Evolutionary conservation across 345 rosid genomes (phyloP), one percentile per base, ranked within the genome.

Genomic region (Boechera stricta): DNA sequence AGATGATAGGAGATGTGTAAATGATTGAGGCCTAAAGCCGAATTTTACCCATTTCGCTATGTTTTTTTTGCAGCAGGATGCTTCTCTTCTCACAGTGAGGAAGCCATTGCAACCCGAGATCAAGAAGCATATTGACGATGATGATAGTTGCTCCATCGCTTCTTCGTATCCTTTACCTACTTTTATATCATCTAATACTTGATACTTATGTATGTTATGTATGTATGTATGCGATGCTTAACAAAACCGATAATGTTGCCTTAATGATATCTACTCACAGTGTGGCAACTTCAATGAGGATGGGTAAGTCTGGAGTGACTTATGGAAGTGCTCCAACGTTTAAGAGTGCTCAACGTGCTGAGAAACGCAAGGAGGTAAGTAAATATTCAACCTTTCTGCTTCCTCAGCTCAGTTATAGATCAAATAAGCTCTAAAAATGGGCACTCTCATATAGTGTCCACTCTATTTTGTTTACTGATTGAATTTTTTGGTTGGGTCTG

Each of bases 251-350:
- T 3, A 10, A 44, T 54, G 80, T 42, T 42, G 28, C 70, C 78
- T 73, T 79, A 67, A 73, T 64, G 29, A 9, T 53, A 72, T 73
- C 5, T 42, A 58, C 42, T 10, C 5, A 56, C 63, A 79, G 78
- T 21, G 86, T 82, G 48, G 67, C 73, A 41, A 13, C 73, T n/a
- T 91, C 98, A 29, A 79, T 84, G 63, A 82, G 97, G 66, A 85
- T 89, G 24, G 72, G 77, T 56, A 89, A 82, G 84, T 82, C 89
- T 42, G 86, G 78, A 82, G 84, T 89, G 64, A 93, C 98, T n/a
- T 67, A 89, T 63, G 99, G 95, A 71, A 72, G 86, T 36, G 98
- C 99, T 82, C 99, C 99, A 1, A 83, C 90, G n/a, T 96, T 96
- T 80, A 87, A 72, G 79, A 86, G 90, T 66, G 69, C 83, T 52